A percentile compares a stretch with the other conserved stretches of the same genome.
phyloP scores from a whole-genome alignment of 192 early-diverging fungal genomes.

The Globomyces pollinis-pini region DNA sequence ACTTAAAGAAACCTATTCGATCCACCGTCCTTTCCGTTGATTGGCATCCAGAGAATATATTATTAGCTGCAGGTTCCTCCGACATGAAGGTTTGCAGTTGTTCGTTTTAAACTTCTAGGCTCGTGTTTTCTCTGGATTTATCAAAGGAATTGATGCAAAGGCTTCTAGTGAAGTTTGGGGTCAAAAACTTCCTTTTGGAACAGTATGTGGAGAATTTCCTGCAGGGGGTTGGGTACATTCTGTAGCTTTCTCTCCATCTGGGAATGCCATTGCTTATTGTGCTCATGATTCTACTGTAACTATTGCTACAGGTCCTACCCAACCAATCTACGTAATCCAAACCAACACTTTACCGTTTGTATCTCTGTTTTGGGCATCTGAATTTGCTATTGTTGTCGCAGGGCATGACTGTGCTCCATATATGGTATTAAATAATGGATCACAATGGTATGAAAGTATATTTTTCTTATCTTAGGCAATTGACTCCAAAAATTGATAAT shows the following conservation, averaged over 20 bases:
- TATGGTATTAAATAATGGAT: constrained; percentile 54
- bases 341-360: constrained; percentile 66
- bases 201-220: constrained; percentile 77
- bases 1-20: constrained; percentile 87
- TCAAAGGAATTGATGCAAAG: constrained; percentile 91
- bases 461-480: constrained; percentile 22
- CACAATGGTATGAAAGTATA: constrained; percentile 64
- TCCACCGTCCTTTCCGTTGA: constrained; percentile 81
- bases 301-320: constrained; percentile 62
- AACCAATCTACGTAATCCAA: constrained; percentile 51
- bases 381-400: constrained; percentile 70
- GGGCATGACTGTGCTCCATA: constrained; percentile 93
- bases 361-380: constrained; percentile 69
- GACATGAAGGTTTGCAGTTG: constrained; percentile 54
- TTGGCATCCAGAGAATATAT: constrained; percentile 96
- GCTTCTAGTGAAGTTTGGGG: constrained; percentile 84
- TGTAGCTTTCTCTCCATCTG: constrained; percentile 85
- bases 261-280: constrained; percentile 75
- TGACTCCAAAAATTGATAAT: constrained; percentile 67
- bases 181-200: constrained; percentile 88
- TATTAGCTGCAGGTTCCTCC: constrained; percentile 74
- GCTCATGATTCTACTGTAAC: constrained; percentile 79
- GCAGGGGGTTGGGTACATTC: constrained; percentile 86
- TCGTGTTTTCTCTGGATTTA: constrained; percentile 89
- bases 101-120: constrained; percentile 41